These are phyloP conservation scores for Geotrichum histeridarum DNA, from an alignment of 1,139 yeast genomes.

Conservation along the genomic window DNA sequence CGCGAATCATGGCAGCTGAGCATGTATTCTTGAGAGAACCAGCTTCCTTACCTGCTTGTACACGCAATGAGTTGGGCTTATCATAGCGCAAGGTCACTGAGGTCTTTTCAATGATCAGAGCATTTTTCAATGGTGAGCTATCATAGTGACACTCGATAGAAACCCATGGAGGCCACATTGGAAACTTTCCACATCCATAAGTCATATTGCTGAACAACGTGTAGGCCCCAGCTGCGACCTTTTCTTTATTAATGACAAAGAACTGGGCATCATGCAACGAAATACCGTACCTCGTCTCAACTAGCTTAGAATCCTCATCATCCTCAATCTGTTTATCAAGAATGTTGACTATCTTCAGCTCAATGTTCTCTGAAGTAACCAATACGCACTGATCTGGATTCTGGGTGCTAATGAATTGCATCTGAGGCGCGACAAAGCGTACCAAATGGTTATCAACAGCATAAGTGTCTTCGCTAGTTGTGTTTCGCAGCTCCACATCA, in stretches of 20 bases:
- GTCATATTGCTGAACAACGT: slow-evolving; percentile 40
- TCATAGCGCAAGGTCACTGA: slow-evolving; percentile 59
- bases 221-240: slow-evolving; percentile 41
- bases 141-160: slow-evolving; percentile 67
- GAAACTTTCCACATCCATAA: slow-evolving; percentile 40
- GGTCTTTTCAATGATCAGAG: slow-evolving; percentile 58
- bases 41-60: slow-evolving; percentile 26
- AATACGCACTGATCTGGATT: slow-evolving; percentile 60
- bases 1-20: slow-evolving; percentile 28
- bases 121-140: slow-evolving; percentile 49
- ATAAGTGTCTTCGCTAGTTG: slow-evolving; percentile 35
- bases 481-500: slow-evolving; percentile 11
- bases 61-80: slow-evolving; percentile 61
- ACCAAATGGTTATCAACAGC: slow-evolving; percentile 60
- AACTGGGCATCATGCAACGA: slow-evolving; percentile 64
- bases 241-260: slow-evolving; percentile 56
- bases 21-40: slow-evolving; percentile 13
- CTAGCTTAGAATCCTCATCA: slow-evolving; percentile 48
- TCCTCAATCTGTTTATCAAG: slow-evolving; percentile 46
- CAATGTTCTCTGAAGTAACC: slow-evolving; percentile 67
- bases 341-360: slow-evolving; percentile 58
- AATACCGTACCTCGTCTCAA: slow-evolving; percentile 71
- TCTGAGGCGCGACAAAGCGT: slow-evolving; percentile 78
- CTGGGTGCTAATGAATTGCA: slow-evolving; percentile 67
- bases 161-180: slow-evolving; percentile 80